Conservation (phyloP, 371 early-diverging fungal genomes). For the Haplosporangium sp. region DNA sequence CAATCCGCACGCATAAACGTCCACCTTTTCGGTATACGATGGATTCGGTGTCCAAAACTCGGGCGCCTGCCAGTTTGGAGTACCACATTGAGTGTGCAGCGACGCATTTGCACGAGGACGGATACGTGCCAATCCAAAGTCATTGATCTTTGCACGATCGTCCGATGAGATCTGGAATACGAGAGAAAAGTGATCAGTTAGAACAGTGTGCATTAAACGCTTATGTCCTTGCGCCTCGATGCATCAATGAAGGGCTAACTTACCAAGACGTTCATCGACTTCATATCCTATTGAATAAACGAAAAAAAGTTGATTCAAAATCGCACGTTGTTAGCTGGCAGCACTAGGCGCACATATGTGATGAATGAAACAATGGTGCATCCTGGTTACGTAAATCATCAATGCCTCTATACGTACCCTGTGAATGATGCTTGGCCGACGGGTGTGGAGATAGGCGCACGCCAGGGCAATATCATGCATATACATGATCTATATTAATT, state of each 20-base stretch:
- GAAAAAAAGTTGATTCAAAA: background rate
- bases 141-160: constrained; percentile 81
- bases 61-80: constrained; percentile 87
- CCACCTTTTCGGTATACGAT: constrained; percentile 82
- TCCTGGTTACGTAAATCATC: background rate
- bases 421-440: constrained; percentile 71
- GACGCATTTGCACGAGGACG: constrained; percentile 73
- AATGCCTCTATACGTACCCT: constrained; percentile 28
- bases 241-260: background rate
- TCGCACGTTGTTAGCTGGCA: background rate
- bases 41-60: constrained; percentile 81
- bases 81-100: constrained; percentile 81
- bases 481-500: constrained; percentile 64
- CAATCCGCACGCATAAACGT: constrained; percentile 79
- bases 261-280: constrained; percentile 88
- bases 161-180: constrained; percentile 63
- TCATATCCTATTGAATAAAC: constrained; percentile 68
- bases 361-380: background rate
- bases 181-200: background rate
- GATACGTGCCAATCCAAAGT: constrained; percentile 84
- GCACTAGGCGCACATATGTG: too few species aligned
- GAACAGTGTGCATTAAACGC: background rate
- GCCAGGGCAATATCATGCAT: constrained; percentile 86
- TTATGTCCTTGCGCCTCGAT: too few species aligned
- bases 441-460: constrained; percentile 55